phyloP scores from a whole-genome alignment of 202 grass and related monocot genomes.

The Saccharum hybrid region DNA sequence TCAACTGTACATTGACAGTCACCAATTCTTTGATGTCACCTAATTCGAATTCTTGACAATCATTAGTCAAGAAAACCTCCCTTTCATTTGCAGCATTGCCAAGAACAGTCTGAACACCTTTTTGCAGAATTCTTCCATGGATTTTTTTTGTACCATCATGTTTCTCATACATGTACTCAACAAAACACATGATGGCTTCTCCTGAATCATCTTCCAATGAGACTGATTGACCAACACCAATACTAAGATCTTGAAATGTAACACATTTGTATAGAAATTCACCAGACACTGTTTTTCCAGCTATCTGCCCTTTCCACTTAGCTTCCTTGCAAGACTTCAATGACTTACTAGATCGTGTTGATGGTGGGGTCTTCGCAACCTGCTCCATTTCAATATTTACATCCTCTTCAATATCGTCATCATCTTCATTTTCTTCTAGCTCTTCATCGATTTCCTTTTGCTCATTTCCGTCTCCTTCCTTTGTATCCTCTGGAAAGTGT shows the following conservation, averaged over 20 bases:
- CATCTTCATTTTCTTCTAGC: slow-evolving; percentile 66
- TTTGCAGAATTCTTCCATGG: slow-evolving; percentile 65
- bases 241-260: slow-evolving; percentile 38
- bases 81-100: slow-evolving; percentile 72
- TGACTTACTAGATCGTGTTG: slow-evolving; percentile 28
- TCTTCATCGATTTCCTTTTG: slow-evolving; percentile 57
- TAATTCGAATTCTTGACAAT: slow-evolving; percentile 67
- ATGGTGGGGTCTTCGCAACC: slow-evolving; percentile 22
- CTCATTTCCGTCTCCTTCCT: slow-evolving; percentile 45
- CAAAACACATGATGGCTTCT: slow-evolving; percentile 52
- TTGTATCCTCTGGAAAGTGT: slow-evolving; percentile 69
- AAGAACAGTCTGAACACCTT: slow-evolving; percentile 60
- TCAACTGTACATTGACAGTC: slow-evolving; percentile 51
- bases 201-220: slow-evolving; percentile 54
- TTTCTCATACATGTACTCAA: slow-evolving; percentile 76
- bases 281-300: slow-evolving; percentile 54
- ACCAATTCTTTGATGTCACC: slow-evolving; percentile 57
- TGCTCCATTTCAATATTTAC: slow-evolving; percentile 31
- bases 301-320: slow-evolving; percentile 52
- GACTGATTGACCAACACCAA: slow-evolving; percentile 51
- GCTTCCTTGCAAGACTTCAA: slow-evolving; percentile 32
- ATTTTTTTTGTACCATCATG: slow-evolving; percentile 58
- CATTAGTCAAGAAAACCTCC: slow-evolving; percentile 68
- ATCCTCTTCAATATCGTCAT: slow-evolving; percentile 59
- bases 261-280: slow-evolving; percentile 57